Base-by-base conservation (phyloP, 208 protist species). In the Wallacemonas sp. region DNA sequence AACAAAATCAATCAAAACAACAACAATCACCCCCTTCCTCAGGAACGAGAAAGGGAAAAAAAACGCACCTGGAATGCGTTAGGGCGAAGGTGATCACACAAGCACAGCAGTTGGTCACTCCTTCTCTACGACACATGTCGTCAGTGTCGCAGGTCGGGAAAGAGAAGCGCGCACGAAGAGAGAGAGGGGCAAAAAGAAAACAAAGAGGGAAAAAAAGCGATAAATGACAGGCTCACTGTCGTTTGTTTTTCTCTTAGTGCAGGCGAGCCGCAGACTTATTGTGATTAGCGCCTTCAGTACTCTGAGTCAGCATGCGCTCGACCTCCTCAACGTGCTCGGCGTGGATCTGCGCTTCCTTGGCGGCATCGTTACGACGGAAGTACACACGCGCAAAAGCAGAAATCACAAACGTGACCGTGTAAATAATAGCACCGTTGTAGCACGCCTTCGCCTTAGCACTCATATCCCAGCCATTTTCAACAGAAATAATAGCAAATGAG, bases 341-440 rank as follows among this genome's bases (percentile, higher is more conserved):
- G 42, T 84, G 75, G 4, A 38, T 31, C 41, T 82, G 33, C 3
- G 76, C 67, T 22, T 63, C 46, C 66, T 72, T 88, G 21, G 79
- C 72, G 19, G 83, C 81, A 26, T 84, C 79, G 65, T 82, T 82
- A 60, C 81, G 79, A 34, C 84, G 62, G 38, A 84, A 80, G 65
- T 93, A 95, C 55, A 95, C 80, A 19, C 81, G 75, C 14, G 77
- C 77, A 17, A 91, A 39, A 51, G 91, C 84, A 19, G 91, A 94
- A 17, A 96, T 47, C 19, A 93, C 71, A 39, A 94, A 68, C 15
- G 84, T 88, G 42, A 88, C 69, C 9, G 75, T 81, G 74, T 96
- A 96, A 38, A 93, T 76, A 22, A 94, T 90, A 22, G 91, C 91
- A 2, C 79, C 91, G 53, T 86, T 90, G 70, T 91, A 96, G 75